Percentiles rank a stretch among this genome's conserved stretches.
Conservation (phyloP, 2,329 filamentous ascomycete genomes). For the Didymella arachidicola region DNA sequence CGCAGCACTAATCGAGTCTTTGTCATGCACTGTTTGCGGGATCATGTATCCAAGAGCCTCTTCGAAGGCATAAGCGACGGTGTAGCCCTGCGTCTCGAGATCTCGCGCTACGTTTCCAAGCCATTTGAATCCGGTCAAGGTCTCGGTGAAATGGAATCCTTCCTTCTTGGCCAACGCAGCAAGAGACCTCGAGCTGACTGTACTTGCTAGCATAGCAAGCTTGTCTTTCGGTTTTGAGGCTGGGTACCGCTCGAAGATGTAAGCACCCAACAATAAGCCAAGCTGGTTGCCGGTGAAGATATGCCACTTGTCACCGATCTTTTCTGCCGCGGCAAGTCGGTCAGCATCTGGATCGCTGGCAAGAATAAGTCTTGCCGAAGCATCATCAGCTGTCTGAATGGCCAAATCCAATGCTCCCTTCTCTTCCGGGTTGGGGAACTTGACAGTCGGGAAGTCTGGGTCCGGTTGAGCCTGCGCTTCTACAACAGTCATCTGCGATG, state of each 20-base stretch:
- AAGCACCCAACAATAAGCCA: slow-evolving; percentile 66
- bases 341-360: slow-evolving; percentile 73
- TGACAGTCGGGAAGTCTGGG: slow-evolving; percentile 69
- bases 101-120: slow-evolving; percentile 67
- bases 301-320: slow-evolving; percentile 64
- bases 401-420: slow-evolving; percentile 68
- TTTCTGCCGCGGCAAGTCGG: slow-evolving; percentile 68
- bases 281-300: slow-evolving; percentile 72
- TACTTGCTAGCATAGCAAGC: slow-evolving; percentile 67
- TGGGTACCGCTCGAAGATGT: slow-evolving; percentile 61
- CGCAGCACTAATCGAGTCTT: slow-evolving; percentile 69
- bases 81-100: slow-evolving; percentile 58
- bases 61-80: slow-evolving; percentile 67
- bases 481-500: slow-evolving; percentile 58
- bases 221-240: slow-evolving; percentile 48
- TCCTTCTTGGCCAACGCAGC: slow-evolving; percentile 62
- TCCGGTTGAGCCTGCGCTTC: slow-evolving; percentile 64
- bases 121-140: slow-evolving; percentile 73
- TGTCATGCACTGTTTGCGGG: slow-evolving; percentile 67
- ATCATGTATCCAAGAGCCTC: slow-evolving; percentile 75
- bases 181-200: slow-evolving; percentile 71
- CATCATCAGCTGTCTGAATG: slow-evolving; percentile 61
- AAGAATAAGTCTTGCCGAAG: slow-evolving; percentile 61
- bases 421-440: slow-evolving; percentile 72
- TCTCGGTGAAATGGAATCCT: slow-evolving; percentile 66